Percentiles rank a stretch among this genome's conserved stretches.
These are phyloP conservation scores for Euphrasia arctica DNA, from an alignment of 305 asterid species.

Conservation along the genomic window DNA sequence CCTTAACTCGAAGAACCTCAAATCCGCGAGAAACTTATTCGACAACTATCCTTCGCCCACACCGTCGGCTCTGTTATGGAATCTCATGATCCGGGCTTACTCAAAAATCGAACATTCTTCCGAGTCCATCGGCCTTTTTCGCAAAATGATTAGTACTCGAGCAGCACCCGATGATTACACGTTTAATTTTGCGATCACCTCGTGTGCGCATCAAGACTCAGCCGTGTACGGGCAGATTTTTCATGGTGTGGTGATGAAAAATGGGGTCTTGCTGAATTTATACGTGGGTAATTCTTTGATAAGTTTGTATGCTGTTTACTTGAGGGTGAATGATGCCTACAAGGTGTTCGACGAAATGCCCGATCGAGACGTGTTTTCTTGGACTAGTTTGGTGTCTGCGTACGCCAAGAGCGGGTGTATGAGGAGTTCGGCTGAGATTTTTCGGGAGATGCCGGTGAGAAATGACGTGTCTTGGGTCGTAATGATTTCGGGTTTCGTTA, in stretches of 20 bases:
- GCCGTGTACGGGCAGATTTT: conserved; percentile 39
- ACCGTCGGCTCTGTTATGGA: conserved; percentile 66
- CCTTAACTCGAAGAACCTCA: conserved; percentile 41
- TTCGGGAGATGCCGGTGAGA: conserved; percentile 52
- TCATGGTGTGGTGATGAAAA: conserved; percentile 52
- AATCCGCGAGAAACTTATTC: conserved; percentile 44
- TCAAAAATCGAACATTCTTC: conserved; percentile 42
- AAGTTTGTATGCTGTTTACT: conserved; percentile 45
- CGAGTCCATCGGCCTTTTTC: conserved; percentile 50
- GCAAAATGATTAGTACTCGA: conserved; percentile 35
- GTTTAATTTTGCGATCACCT: conserved; percentile 54
- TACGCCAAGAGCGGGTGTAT: conserved; percentile 51
- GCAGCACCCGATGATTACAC: conserved; percentile 60
- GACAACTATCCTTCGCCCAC: conserved; percentile 44
- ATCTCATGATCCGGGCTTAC: conserved; percentile 59
- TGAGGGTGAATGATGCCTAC: conserved; percentile 41
- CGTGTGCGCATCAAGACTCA: conserved; percentile 50
- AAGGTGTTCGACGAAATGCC: conserved; percentile 62
- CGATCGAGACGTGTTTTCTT: conserved; percentile 55
- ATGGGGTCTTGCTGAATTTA: conserved; percentile 41
- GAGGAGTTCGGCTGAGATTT: conserved; percentile 42
- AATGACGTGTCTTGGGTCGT: conserved; percentile 83
- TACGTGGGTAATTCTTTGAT: conserved; percentile 67
- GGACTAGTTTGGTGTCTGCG: conserved; percentile 64
- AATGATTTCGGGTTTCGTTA: conserved; percentile 61